phyloP scores from a whole-genome alignment of 1,284 basidiomycete species.

The Sutorius eximius region DNA sequence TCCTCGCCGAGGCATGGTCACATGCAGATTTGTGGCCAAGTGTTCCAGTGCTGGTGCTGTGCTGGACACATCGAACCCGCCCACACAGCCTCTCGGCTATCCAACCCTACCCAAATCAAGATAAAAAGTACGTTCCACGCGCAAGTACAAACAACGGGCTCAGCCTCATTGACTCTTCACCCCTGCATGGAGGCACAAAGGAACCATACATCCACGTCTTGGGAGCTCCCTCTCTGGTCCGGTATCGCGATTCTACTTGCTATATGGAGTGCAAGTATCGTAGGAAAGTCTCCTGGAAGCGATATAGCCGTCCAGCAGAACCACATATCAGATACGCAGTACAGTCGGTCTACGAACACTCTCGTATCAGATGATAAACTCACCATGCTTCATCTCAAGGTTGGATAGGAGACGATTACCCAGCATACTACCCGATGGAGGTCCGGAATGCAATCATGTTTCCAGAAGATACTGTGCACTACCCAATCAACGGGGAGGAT shows the following conservation, averaged over 20 bases:
- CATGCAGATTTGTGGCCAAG: neutral
- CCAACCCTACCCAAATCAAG: neutral
- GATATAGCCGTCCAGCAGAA: neutral
- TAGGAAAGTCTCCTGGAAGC: neutral
- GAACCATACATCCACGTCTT: conserved; percentile 3
- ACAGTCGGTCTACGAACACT: conserved; percentile 19
- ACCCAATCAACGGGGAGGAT: conserved; percentile 29
- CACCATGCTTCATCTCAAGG: conserved; percentile 11
- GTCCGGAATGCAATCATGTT: conserved; percentile 24
- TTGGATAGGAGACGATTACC: conserved; percentile 30
- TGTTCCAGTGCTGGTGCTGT: conserved; percentile 10
- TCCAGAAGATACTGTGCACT: conserved; percentile 29
- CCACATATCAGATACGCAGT: conserved; percentile 3
- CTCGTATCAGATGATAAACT: conserved; percentile 1
- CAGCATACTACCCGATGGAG: conserved; percentile 28
- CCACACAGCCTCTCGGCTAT: neutral
- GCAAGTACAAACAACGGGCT: neutral
- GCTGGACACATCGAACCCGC: neutral
- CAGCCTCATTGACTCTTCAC: neutral
- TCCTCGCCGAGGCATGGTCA: neutral
- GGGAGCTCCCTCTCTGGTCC: conserved; percentile 28
- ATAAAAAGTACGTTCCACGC: neutral
- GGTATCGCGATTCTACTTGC: conserved; percentile 19
- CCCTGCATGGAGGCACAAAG: conserved; percentile 13
- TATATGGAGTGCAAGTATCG: conserved; percentile 21